These are phyloP conservation scores for Cucumis sativus DNA, from an alignment of 306 rosid species.

Conservation along the genomic window Cucumber_9930_V3 NC_026655.2:1763501-1764000, in stretches of 20 bases:
- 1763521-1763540: not conserved
- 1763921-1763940: not conserved
- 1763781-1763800: slow-evolving; percentile 94
- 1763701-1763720: not conserved
- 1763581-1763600: slow-evolving; percentile 88
- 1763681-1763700: not conserved
- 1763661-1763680: slow-evolving; percentile 14
- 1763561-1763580: not conserved
- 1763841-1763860: slow-evolving; percentile 94
- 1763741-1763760: slow-evolving; percentile 77
- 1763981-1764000: not conserved
- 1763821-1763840: slow-evolving; percentile 96
- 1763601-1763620: slow-evolving; percentile 88
- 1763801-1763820: slow-evolving; percentile 89
- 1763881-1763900: not conserved
- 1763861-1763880: slow-evolving; percentile 34
- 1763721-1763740: not conserved
- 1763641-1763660: slow-evolving; percentile 90
- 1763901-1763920: not conserved
- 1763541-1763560: slow-evolving; percentile 1
- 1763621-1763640: slow-evolving; percentile 99
- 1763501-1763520: not conserved
- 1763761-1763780: slow-evolving; percentile 97
- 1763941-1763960: not conserved
- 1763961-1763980: not conserved